Percentiles rank a stretch among this genome's conserved stretches.
Evolutionary conservation across 2,329 filamentous ascomycete genomes (phyloP).

Genomic region (Ascochyta lentis): DNA sequence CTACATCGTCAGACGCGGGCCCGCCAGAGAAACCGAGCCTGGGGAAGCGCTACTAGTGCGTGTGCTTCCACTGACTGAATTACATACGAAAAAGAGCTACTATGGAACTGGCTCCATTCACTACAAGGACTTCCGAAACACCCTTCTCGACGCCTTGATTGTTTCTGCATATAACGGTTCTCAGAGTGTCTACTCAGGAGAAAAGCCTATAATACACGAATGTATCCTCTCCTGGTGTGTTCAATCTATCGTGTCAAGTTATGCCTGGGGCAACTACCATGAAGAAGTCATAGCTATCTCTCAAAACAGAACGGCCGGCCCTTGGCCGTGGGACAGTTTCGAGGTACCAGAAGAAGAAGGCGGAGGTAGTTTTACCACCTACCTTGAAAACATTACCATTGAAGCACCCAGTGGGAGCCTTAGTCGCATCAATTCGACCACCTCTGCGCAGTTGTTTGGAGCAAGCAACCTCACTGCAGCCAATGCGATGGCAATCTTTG

Average conservation of each 20-base stretch:
- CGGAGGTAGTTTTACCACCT: too few species aligned
- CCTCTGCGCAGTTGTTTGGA: neutral
- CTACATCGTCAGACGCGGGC: slow-evolving; percentile 1
- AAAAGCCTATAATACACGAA: slow-evolving; percentile 25
- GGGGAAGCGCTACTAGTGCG: slow-evolving; percentile 23
- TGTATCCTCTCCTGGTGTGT: slow-evolving; percentile 37
- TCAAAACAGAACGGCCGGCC: neutral
- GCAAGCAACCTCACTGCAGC: neutral
- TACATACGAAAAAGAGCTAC: neutral
- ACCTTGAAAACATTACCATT: too few species aligned
- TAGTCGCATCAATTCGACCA: neutral
- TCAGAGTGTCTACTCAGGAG: slow-evolving; percentile 10
- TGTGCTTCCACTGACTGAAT: slow-evolving; percentile 16
- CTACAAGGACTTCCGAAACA: slow-evolving; percentile 23
- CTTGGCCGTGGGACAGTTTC: neutral
- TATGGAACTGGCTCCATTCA: slow-evolving; percentile 25
- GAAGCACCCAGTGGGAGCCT: too few species aligned
- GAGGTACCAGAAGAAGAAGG: too few species aligned
- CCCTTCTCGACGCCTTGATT: slow-evolving; percentile 17
- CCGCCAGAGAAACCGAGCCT: neutral
- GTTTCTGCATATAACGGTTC: slow-evolving; percentile 5
- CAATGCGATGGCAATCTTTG: slow-evolving; percentile 3
- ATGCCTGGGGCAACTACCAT: slow-evolving; percentile 18
- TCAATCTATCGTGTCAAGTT: slow-evolving; percentile 27
- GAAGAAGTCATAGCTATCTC: slow-evolving; percentile 19